These are phyloP conservation scores for Rhodotorula sp. DNA, from an alignment of 1,284 basidiomycete genomes.

Conservation along the genomic window DNA sequence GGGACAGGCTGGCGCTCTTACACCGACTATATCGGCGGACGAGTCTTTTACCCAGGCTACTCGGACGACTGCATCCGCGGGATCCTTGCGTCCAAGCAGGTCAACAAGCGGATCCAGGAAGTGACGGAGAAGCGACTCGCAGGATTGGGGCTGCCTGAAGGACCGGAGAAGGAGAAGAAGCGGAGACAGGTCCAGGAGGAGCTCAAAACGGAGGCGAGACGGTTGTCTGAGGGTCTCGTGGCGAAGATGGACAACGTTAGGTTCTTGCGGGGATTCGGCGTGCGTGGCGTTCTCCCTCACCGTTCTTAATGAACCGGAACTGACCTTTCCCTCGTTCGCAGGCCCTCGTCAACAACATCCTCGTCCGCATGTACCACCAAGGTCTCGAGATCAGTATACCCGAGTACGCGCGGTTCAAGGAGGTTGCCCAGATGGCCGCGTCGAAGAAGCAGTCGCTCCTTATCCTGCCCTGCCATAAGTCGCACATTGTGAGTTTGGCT, in stretches of 20 bases:
- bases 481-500: slow-evolving; percentile 45
- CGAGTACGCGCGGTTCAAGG: slow-evolving; percentile 37
- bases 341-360: slow-evolving; percentile 48
- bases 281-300: background rate
- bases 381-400: slow-evolving; percentile 38
- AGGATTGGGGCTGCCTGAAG: background rate
- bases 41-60: slow-evolving; percentile 38
- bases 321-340: slow-evolving; percentile 17
- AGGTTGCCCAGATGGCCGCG: slow-evolving; percentile 46
- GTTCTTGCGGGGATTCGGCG: slow-evolving; percentile 36
- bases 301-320: too few species aligned
- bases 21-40: slow-evolving; percentile 37
- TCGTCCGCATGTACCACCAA: slow-evolving; percentile 49
- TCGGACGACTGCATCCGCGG: slow-evolving; percentile 20
- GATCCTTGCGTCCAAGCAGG: slow-evolving; percentile 17
- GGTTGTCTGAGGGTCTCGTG: slow-evolving; percentile 26
- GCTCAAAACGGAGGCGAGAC: slow-evolving; percentile 14
- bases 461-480: slow-evolving; percentile 51
- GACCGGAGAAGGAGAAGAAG: slow-evolving; percentile 2
- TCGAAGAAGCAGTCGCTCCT: slow-evolving; percentile 48
- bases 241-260: slow-evolving; percentile 36
- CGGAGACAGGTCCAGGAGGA: slow-evolving; percentile 16
- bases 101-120: slow-evolving; percentile 19
- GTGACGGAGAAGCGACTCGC: slow-evolving; percentile 7
- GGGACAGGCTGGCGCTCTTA: slow-evolving; percentile 39